A percentile compares a stretch with the other conserved stretches of the same genome.
Conservation (phyloP, 225 moss, liverwort and hornwort species). For the Takakia lepidozioides region DNA sequence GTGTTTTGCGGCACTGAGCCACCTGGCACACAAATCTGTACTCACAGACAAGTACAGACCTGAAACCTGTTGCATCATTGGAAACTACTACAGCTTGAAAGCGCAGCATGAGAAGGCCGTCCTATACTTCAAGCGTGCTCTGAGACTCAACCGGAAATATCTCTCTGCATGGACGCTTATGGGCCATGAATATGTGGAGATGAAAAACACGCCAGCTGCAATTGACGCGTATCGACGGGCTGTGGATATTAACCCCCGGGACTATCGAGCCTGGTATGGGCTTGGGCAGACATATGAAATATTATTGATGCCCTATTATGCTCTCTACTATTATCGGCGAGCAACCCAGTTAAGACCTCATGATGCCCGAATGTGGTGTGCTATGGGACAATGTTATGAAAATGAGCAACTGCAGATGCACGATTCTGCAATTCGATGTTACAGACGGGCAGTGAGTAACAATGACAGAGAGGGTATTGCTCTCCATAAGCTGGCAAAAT, state of each 20-base stretch:
- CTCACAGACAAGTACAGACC: constrained; percentile 97
- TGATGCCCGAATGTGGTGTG: constrained; percentile 99
- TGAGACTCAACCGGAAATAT: constrained; percentile 88
- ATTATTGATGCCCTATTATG: constrained; percentile 96
- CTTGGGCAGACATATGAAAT: constrained; percentile 98
- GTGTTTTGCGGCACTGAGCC: constrained; percentile 91
- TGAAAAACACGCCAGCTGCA: constrained; percentile 98
- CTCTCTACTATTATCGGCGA: constrained; percentile 86
- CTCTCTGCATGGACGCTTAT: constrained; percentile 96
- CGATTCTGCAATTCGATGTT: constrained; percentile 91
- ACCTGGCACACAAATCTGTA: constrained; percentile 96
- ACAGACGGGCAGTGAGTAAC: constrained; percentile 86
- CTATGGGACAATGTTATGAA: constrained; percentile 96
- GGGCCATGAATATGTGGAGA: constrained; percentile 98
- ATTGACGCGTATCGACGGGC: constrained; percentile 97
- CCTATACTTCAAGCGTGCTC: constrained; percentile 84
- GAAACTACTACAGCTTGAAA: constrained; percentile 98
- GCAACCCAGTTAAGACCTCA: constrained; percentile 93
- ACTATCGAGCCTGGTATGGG: constrained; percentile 98
- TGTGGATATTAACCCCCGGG: constrained; percentile 96
- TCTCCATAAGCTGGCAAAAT: constrained; percentile 90
- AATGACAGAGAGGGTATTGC: constrained; percentile 97
- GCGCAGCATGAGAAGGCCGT: constrained; percentile 99
- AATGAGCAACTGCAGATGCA: constrained; percentile 93
- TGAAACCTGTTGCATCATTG: constrained; percentile 97